These are phyloP conservation scores for Salix exigua DNA, from an alignment of 345 rosid genomes.

Conservation along the genomic window DNA sequence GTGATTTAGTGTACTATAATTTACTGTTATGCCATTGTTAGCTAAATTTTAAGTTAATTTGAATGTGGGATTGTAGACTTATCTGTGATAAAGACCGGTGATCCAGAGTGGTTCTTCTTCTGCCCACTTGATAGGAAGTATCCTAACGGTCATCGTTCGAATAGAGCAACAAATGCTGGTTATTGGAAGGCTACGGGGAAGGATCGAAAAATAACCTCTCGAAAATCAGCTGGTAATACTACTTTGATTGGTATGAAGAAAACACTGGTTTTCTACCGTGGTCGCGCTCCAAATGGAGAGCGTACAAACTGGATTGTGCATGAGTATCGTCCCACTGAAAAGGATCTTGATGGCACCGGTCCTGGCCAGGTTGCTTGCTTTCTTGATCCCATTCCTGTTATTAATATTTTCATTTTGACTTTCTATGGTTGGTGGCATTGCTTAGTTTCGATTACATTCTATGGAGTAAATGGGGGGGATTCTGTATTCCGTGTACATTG, in stretches of 20 bases:
- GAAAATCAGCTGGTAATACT: slow-evolving; percentile 32
- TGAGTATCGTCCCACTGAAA: slow-evolving; percentile 73
- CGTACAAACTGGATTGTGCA: slow-evolving; percentile 94
- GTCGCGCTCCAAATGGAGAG: slow-evolving; percentile 92
- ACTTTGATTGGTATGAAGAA: slow-evolving; percentile 83
- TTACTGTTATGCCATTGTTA: background rate
- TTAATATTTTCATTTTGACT: background rate
- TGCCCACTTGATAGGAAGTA: slow-evolving; percentile 87
- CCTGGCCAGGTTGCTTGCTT: slow-evolving; percentile 64
- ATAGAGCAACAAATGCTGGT: slow-evolving; percentile 92
- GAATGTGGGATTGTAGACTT: slow-evolving; percentile 33
- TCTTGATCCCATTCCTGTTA: background rate
- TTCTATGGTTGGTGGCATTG: background rate
- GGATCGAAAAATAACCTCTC: slow-evolving; percentile 73
- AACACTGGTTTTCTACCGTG: slow-evolving; percentile 81
- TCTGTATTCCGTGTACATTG: background rate
- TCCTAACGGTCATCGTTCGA: slow-evolving; percentile 90
- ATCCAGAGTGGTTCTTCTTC: slow-evolving; percentile 96
- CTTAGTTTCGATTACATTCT: background rate
- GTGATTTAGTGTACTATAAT: background rate
- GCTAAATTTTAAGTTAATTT: background rate
- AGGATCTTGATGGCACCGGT: slow-evolving; percentile 71
- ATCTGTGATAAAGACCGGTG: slow-evolving; percentile 78
- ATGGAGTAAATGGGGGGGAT: background rate
- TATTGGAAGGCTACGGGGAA: slow-evolving; percentile 97